phyloP scores from a whole-genome alignment of 2,329 filamentous ascomycete genomes.

The Catunica adiposa region DNA sequence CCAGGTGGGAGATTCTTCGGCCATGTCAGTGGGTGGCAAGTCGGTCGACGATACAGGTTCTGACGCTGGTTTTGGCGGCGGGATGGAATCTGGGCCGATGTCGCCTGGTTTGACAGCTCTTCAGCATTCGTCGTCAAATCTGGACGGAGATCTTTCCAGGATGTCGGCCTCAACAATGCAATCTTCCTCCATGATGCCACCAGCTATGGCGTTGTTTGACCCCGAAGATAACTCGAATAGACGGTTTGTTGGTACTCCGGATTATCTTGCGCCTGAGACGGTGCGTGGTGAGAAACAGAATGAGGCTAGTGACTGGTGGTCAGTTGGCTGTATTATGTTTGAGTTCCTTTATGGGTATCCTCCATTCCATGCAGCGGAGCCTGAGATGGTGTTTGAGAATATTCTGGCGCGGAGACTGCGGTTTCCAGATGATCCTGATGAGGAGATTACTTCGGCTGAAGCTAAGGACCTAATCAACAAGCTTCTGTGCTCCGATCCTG shows the following conservation, averaged over 20 bases:
- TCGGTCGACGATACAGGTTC: conserved; percentile 41
- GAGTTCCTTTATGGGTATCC: conserved; percentile 89
- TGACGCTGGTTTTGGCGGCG: conserved; percentile 37
- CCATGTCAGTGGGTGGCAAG: conserved; percentile 25
- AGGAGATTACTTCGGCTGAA: conserved; percentile 54
- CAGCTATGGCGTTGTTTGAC: conserved; percentile 88
- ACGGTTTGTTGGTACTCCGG: conserved; percentile 88
- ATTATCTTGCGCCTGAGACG: conserved; percentile 92
- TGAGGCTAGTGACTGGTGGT: conserved; percentile 99
- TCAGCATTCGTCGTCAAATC: conserved; percentile 3
- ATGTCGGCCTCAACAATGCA: conserved; percentile 33
- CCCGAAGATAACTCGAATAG: conserved; percentile 63
- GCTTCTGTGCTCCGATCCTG: conserved; percentile 70
- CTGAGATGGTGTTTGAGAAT: conserved; percentile 92
- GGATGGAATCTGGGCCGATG: conserved; percentile 29
- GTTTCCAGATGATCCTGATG: conserved; percentile 75
- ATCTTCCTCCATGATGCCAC: conserved; percentile 56
- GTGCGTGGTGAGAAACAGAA: conserved; percentile 92
- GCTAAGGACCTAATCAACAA: conserved; percentile 91
- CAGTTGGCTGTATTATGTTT: conserved; percentile 93
- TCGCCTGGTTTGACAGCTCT: conserved; percentile 51
- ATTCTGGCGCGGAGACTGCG: conserved; percentile 79
- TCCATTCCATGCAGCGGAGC: conserved; percentile 78
- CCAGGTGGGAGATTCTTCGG: conserved; percentile 21
- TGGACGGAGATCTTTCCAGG: conserved; percentile 22